Evolutionary conservation across 352 stramenopile species (phyloP).

Genomic region (Aphanomyces cochlioides): DNA sequence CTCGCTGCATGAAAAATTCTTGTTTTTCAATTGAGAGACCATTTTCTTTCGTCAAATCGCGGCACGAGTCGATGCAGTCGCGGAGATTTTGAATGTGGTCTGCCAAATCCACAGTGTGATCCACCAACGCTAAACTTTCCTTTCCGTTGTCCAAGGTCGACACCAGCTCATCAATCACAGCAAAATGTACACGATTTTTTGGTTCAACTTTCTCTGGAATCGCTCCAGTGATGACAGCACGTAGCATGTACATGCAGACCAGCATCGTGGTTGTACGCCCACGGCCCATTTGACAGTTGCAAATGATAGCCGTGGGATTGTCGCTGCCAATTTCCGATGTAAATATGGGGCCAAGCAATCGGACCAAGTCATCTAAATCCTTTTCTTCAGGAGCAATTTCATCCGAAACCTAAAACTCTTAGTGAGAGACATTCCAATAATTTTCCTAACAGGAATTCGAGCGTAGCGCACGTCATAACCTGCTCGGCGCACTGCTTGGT

Average conservation of each 20-base stretch:
- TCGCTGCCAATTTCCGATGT: conserved; percentile 49
- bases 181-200: conserved; percentile 47
- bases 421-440: neutral
- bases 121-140: conserved; percentile 57
- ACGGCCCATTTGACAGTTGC: conserved; percentile 89
- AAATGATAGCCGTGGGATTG: conserved; percentile 62
- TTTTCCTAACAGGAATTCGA: conserved; percentile 50
- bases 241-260: conserved; percentile 85
- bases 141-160: conserved; percentile 66
- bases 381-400: conserved; percentile 88
- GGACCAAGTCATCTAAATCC: conserved; percentile 85
- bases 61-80: conserved; percentile 76
- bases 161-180: conserved; percentile 70
- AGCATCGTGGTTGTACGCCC: conserved; percentile 85
- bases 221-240: conserved; percentile 40
- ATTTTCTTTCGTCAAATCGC: conserved; percentile 67
- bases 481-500: conserved; percentile 48
- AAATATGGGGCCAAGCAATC: conserved; percentile 62
- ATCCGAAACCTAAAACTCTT: conserved; percentile 55
- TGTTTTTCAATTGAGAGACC: conserved; percentile 62
- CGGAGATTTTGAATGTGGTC: conserved; percentile 83
- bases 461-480: conserved; percentile 72
- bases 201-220: neutral
- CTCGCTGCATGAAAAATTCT: conserved; percentile 77
- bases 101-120: conserved; percentile 71